Percentiles rank a stretch among this genome's conserved stretches.
Evolutionary conservation across 192 early-diverging fungal species (phyloP).

Genomic region (Backusella mclennaniae): DNA sequence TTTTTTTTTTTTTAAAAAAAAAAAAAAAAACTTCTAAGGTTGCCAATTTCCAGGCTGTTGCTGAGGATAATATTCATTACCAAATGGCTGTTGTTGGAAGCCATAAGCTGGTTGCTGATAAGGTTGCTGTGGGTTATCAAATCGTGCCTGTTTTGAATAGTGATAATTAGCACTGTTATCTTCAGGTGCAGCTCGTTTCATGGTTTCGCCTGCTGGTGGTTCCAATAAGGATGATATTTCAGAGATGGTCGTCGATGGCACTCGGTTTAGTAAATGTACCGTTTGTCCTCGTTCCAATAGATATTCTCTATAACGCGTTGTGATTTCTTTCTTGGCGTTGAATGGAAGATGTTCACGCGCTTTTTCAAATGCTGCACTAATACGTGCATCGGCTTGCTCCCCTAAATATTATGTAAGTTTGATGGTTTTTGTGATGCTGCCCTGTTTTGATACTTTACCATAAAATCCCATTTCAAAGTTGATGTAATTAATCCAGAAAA

Average conservation of each 20-base stretch:
- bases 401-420: background rate
- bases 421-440: too few relatives aligned
- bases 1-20: background rate
- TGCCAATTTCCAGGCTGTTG: constrained; percentile 6
- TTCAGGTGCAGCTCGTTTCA: background rate
- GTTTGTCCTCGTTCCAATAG: constrained; percentile 9
- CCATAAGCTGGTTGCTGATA: background rate
- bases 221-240: background rate
- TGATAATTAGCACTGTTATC: background rate
- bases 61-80: background rate
- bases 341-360: background rate
- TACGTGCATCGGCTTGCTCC: background rate
- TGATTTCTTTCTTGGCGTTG: constrained; percentile 1
- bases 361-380: constrained; percentile 7
- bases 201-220: background rate
- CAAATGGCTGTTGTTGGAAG: background rate
- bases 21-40: background rate
- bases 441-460: background rate
- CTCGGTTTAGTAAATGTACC: background rate
- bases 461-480: constrained; percentile 11
- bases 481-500: constrained; percentile 16
- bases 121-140: background rate
- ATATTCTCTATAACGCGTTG: background rate
- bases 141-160: constrained; percentile 4
- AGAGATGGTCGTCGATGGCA: background rate